Percentiles rank a stretch among this genome's conserved stretches.
phyloP scores from a whole-genome alignment of 2,329 filamentous ascomycete genomes.

The Aaosphaeria arxii region DNA sequence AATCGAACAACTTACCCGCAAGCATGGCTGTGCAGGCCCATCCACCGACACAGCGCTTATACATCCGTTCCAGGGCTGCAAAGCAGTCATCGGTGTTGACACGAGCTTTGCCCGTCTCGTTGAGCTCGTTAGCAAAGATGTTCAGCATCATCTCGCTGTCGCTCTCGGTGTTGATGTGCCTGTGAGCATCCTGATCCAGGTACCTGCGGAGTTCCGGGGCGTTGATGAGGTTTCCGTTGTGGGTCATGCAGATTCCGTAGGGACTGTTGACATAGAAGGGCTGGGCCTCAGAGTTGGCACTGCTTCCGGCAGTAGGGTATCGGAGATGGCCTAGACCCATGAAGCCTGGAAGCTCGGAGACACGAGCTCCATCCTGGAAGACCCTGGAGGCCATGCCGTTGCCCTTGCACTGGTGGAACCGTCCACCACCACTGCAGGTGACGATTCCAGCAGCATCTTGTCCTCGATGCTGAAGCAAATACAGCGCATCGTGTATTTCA shows the following conservation, averaged over 20 bases:
- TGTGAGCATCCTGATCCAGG: conserved; percentile 74
- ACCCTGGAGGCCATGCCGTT: conserved; percentile 84
- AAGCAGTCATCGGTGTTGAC: conserved; percentile 78
- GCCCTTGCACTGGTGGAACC: conserved; percentile 86
- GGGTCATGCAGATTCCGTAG: conserved; percentile 76
- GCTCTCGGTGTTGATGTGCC: conserved; percentile 87
- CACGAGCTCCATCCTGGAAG: conserved; percentile 74
- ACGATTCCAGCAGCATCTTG: conserved; percentile 89
- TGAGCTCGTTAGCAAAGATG: conserved; percentile 78
- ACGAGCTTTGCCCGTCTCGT: conserved; percentile 76
- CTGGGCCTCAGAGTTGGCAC: conserved; percentile 80
- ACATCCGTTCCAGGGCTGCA: conserved; percentile 67
- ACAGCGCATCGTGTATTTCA: conserved; percentile 44
- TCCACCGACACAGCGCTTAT: conserved; percentile 68
- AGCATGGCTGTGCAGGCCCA: conserved; percentile 82
- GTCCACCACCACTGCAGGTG: conserved; percentile 69
- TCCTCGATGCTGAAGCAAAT: conserved; percentile 57
- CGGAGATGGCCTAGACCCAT: conserved; percentile 85
- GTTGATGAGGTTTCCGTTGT: conserved; percentile 90
- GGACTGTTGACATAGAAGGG: conserved; percentile 89
- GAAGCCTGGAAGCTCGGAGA: conserved; percentile 74
- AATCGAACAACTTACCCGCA: conserved; percentile 50
- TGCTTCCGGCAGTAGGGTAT: conserved; percentile 87
- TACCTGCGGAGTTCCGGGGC: conserved; percentile 66
- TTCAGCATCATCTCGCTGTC: conserved; percentile 88